Percentiles rank a stretch among this genome's conserved stretches.
Conservation (phyloP, 371 early-diverging fungal species). For the Syncephalastrum monosporum region DNA sequence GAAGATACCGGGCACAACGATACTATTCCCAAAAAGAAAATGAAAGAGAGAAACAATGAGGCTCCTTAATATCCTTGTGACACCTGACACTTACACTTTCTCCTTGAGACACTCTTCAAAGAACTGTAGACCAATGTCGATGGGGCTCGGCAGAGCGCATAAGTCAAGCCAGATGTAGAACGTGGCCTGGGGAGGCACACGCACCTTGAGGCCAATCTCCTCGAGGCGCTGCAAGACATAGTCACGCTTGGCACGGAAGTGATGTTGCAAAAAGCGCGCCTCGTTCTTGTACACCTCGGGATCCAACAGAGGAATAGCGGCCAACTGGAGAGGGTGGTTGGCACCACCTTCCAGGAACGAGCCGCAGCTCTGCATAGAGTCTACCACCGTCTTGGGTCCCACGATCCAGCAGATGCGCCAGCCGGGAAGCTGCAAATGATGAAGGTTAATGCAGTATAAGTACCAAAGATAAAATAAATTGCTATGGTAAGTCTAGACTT, state of each 20-base stretch:
- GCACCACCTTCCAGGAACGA: constrained; percentile 54
- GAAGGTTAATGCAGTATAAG: not conserved
- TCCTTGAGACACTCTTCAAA: constrained; percentile 51
- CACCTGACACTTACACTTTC: constrained; percentile 35
- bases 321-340: constrained; percentile 49
- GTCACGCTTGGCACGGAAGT: constrained; percentile 45
- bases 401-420: constrained; percentile 55
- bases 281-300: constrained; percentile 34
- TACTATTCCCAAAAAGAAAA: constrained; percentile 11
- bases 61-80: constrained; percentile 1
- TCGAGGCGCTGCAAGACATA: constrained; percentile 36
- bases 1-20: constrained; percentile 51
- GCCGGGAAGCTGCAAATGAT: constrained; percentile 35
- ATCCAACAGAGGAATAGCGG: constrained; percentile 47
- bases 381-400: constrained; percentile 45
- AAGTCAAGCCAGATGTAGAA: constrained; percentile 54
- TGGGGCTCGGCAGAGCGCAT: constrained; percentile 35
- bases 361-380: constrained; percentile 44
- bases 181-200: constrained; percentile 41
- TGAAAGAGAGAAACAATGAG: not conserved
- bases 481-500: constrained; percentile 1
- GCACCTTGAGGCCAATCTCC: constrained; percentile 38
- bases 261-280: constrained; percentile 38
- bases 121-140: constrained; percentile 47
- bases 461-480: not conserved